These are phyloP conservation scores for Trichoderma parareesei DNA, from an alignment of 495 filamentous ascomycete species.

Conservation along the genomic window DNA sequence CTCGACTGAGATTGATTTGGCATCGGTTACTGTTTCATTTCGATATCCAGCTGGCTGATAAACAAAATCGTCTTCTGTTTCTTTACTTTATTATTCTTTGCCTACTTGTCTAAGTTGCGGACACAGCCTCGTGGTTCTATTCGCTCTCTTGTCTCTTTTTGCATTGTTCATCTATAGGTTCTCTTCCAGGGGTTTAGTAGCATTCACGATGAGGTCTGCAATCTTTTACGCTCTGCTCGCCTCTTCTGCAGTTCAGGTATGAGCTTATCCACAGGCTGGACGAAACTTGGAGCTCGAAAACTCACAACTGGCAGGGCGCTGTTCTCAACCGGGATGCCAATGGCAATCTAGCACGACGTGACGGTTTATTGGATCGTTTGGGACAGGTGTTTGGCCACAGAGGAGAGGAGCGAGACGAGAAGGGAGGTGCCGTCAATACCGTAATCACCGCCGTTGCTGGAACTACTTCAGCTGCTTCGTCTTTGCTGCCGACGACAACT, in stretches of 20 bases:
- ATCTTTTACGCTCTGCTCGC: background rate
- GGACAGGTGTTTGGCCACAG: background rate
- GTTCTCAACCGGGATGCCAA: background rate
- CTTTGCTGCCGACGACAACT: conserved; percentile 1
- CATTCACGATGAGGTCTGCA: background rate
- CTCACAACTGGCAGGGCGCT: background rate
- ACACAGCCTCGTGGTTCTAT: background rate
- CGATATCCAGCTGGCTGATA: conserved; percentile 7
- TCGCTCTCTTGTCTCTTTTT: background rate
- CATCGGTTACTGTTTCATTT: conserved; percentile 3
- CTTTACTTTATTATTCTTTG: background rate
- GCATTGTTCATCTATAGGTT: background rate
- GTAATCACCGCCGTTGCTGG: background rate
- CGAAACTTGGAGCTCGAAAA: background rate
- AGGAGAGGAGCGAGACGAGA: background rate
- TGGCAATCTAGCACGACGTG: background rate
- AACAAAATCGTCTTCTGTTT: background rate
- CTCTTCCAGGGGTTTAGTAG: background rate
- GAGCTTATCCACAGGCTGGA: background rate
- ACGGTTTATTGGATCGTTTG: background rate
- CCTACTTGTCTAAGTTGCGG: background rate
- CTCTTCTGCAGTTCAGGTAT: conserved; percentile 5
- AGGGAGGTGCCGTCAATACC: background rate
- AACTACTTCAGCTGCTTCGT: background rate
- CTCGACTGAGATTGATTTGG: background rate